phyloP scores from a whole-genome alignment of 2,329 filamentous ascomycete species.

The Cordyceps cateniannulata region DNA sequence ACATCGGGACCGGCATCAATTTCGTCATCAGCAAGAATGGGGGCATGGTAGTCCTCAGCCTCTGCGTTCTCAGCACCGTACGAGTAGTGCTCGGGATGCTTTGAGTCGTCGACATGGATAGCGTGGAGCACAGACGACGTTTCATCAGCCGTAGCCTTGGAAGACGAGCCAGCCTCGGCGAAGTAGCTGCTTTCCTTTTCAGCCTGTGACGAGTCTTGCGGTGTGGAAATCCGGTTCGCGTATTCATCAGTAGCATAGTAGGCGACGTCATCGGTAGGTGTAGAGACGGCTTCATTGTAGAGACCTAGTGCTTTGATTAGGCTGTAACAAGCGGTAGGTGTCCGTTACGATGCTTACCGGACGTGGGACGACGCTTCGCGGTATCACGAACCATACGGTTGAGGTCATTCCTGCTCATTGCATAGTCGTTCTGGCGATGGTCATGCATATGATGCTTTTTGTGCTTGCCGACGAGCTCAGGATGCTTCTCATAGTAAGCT shows the following conservation, averaged over 20 bases:
- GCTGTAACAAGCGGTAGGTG: not conserved
- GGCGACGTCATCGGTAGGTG: slow-evolving; percentile 85
- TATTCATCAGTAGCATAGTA: slow-evolving; percentile 85
- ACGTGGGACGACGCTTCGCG: slow-evolving; percentile 34
- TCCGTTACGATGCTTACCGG: not conserved
- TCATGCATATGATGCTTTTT: slow-evolving; percentile 51
- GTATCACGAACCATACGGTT: slow-evolving; percentile 83
- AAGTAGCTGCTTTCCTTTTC: slow-evolving; percentile 10
- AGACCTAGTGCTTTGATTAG: slow-evolving; percentile 48
- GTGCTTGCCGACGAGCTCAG: slow-evolving; percentile 72
- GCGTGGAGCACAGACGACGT: slow-evolving; percentile 43
- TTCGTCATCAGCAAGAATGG: slow-evolving; percentile 87
- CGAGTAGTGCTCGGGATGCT: slow-evolving; percentile 31
- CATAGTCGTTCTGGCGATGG: slow-evolving; percentile 60
- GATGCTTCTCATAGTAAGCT: slow-evolving; percentile 89
- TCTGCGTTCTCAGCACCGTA: slow-evolving; percentile 37
- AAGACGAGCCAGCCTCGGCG: not conserved
- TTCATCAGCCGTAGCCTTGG: slow-evolving; percentile 15
- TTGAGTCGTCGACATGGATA: slow-evolving; percentile 69
- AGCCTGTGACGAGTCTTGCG: slow-evolving; percentile 38
- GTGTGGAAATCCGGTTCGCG: slow-evolving; percentile 67
- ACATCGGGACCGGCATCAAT: slow-evolving; percentile 65
- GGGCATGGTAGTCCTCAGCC: slow-evolving; percentile 60
- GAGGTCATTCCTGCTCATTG: slow-evolving; percentile 81
- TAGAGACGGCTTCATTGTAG: slow-evolving; percentile 56